Conservation (phyloP, 2,329 filamentous ascomycete species). For the Sclerotinia spermophila region DNA sequence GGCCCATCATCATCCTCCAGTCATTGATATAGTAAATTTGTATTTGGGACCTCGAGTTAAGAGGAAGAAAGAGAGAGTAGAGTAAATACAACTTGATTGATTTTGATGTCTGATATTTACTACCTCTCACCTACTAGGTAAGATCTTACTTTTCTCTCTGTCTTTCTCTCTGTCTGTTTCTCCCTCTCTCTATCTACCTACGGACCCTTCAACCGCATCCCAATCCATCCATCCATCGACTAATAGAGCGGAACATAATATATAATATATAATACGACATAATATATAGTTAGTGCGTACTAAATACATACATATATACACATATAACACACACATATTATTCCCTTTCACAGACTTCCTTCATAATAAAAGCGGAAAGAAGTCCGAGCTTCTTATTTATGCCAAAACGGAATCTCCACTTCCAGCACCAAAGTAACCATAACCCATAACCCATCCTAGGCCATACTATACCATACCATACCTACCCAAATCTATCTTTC, state of each 20-base stretch:
- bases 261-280: not conserved
- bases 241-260: no score
- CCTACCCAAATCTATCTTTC: conserved; percentile 19
- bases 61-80: not conserved
- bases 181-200: not conserved
- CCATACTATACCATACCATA: no score
- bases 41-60: no score
- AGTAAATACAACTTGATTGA: not conserved
- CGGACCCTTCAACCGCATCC: not conserved
- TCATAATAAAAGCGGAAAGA: conserved; percentile 16
- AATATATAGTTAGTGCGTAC: not conserved
- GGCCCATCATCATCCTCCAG: not conserved
- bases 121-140: not conserved
- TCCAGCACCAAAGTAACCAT: no score
- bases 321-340: no score
- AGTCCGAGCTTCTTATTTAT: conserved; percentile 28
- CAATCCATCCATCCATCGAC: not conserved
- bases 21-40: no score
- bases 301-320: not conserved
- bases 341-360: no score
- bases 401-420: conserved; percentile 26
- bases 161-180: no score
- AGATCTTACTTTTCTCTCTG: not conserved
- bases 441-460: no score
- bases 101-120: not conserved